Evolutionary conservation across 2,329 filamentous ascomycete genomes (phyloP), one percentile per base, ranked within the genome.

Genomic region (Cytospora paraplurivora): DNA sequence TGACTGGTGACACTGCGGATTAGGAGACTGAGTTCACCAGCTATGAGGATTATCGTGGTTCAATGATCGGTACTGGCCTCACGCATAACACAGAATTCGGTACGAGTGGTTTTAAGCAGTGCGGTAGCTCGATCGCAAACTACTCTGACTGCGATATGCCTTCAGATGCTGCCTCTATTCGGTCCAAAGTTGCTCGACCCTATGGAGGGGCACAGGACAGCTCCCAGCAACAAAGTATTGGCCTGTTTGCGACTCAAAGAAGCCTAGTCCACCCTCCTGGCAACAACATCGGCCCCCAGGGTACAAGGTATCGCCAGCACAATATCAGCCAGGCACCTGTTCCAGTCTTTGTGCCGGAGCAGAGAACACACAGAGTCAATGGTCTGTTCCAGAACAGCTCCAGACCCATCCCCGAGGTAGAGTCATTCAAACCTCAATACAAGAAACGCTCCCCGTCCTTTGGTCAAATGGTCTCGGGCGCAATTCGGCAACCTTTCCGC

Each of bases 291-390:
- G 44, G 56, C 33, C 57, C 47, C n/a, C 64, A 68, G 37, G 69
- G 70, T n/a, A 66, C 67, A 8, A 63, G 64, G 5, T 66, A 64
- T 32, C 53, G 64, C 15, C 47, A 32, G 15, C 64, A 57, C 27
- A 38, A 64, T n/a, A 54, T 66, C 41, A 54, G 38, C 13, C 57
- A 59, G 33, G 19, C 62, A 19, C 53, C 54, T 13, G 33, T 52
- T 32, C 61, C 64, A 38, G 66, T 75, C 19, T 72, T 76, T 35
- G 55, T 71, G 1, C 69, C 74, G 0, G 70, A 73, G 57, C 71
- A 71, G 12, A 67, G 74, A 0, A 63, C 70, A 17, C 73, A 74
- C 54, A 68, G 71, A 15, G 72, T 75, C 21, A 76, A 76, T 19
- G 73, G 74, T 1, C 68, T 71, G 19, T 69, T 69, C 3, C 69